These are phyloP conservation scores for Apophysomyces variabilis DNA, from an alignment of 371 early-diverging fungal species.

Conservation along the genomic window DNA sequence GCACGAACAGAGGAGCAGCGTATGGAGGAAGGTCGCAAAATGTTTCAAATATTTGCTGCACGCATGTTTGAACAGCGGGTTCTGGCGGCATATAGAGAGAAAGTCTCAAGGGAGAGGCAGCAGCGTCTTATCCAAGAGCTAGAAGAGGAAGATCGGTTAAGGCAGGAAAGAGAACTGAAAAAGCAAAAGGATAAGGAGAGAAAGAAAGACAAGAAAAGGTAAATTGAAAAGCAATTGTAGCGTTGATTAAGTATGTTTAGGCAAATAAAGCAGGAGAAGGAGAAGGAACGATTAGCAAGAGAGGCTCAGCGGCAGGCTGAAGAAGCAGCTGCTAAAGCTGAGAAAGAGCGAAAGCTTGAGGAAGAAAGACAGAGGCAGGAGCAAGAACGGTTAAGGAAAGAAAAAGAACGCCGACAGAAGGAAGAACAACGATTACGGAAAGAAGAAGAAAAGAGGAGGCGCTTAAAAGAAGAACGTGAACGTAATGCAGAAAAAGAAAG, in stretches of 20 bases:
- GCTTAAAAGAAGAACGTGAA: conserved; percentile 58
- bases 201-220: conserved; percentile 65
- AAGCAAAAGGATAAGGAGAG: conserved; percentile 73
- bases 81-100: conserved; percentile 88
- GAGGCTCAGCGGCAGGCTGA: conserved; percentile 47
- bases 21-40: conserved; percentile 89
- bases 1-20: conserved; percentile 81
- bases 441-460: conserved; percentile 60
- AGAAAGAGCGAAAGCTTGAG: conserved; percentile 38
- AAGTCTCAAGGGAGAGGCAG: conserved; percentile 84
- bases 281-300: conserved; percentile 41
- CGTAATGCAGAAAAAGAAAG: conserved; percentile 54
- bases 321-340: conserved; percentile 38
- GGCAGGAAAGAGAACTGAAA: conserved; percentile 69
- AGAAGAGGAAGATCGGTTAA: conserved; percentile 78
- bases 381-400: conserved; percentile 29
- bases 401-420: conserved; percentile 39
- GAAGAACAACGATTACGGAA: conserved; percentile 58
- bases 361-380: conserved; percentile 61
- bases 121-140: conserved; percentile 78
- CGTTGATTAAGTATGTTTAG: conserved; percentile 19
- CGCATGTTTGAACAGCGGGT: conserved; percentile 96
- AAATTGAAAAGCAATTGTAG: conserved; percentile 28
- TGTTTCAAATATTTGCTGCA: conserved; percentile 95
- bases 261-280: conserved; percentile 46